These are phyloP conservation scores for Senna siamea DNA, from an alignment of 306 rosid species.

Conservation along the genomic window DNA sequence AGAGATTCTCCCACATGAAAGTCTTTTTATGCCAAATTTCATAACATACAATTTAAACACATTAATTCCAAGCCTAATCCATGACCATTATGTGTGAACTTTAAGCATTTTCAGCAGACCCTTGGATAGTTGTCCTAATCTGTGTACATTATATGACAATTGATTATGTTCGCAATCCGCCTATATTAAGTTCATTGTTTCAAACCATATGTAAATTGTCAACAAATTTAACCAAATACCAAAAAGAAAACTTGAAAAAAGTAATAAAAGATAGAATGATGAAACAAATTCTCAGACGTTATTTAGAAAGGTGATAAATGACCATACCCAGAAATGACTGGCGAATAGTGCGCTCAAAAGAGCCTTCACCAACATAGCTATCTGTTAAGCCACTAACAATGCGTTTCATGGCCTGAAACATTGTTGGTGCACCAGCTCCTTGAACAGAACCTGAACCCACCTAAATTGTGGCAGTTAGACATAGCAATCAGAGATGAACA, in stretches of 20 bases:
- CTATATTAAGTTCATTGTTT: conserved; percentile 1
- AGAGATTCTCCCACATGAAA: background rate
- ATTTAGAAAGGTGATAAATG: conserved; percentile 22
- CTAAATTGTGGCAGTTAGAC: conserved; percentile 56
- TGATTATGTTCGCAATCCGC: background rate
- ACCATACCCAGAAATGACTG: conserved; percentile 87
- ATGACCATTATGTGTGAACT: background rate
- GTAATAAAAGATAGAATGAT: background rate
- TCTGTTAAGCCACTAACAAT: conserved; percentile 65
- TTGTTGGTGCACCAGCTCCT: conserved; percentile 99
- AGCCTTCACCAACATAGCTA: conserved; percentile 67
- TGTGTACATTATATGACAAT: background rate
- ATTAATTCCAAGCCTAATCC: conserved; percentile 2
- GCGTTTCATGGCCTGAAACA: conserved; percentile 97
- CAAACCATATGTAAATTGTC: conserved; percentile 9
- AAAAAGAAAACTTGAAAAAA: background rate
- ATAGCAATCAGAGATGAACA: conserved; percentile 30
- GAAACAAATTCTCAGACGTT: conserved; percentile 3
- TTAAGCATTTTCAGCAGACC: conserved; percentile 3
- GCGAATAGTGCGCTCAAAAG: conserved; percentile 85
- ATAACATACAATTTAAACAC: background rate
- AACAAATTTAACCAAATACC: conserved; percentile 3
- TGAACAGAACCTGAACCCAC: conserved; percentile 97
- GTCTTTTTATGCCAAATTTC: background rate
- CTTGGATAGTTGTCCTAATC: conserved; percentile 6